Evolutionary conservation across 139 green algal genomes (phyloP), one percentile per base, ranked within the genome.

Genomic region (Micractinium sp.): DNA sequence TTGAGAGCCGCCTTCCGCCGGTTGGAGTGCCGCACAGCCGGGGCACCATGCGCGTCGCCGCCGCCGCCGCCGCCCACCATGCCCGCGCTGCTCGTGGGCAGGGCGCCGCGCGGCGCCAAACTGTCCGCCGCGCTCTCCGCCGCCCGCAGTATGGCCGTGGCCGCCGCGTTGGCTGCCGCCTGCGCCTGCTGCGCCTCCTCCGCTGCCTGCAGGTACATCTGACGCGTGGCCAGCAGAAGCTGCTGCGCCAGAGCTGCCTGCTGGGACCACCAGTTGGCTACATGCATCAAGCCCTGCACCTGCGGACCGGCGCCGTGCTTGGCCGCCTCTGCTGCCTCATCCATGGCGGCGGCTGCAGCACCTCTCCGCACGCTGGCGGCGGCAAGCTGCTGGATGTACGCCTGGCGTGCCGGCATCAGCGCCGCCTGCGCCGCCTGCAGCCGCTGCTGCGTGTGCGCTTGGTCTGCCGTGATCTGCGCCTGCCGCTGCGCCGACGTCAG

Each of bases 1-100:
- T 87, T 87, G 63, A 87, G 82, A 27, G 82, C 82, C 29, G 82
- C 82, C 82, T 87, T 87, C 38, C 82, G 82, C 16, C 82, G 61
- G 82, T 87, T 87, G 66, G 82, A 87, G 82, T 63, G 39, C n/a
- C 82, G 82, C 82, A 87, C 38, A 19, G 80, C 38, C 31, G n/a
- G 29, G 31, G 15, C 39, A 12, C 2, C 20, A 2, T 71, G 63
- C 63, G 63, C 63, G 80, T 41, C n/a, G 16, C 76, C 76, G 76
- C 15, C 76, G 25, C 76, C 18, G n/a, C n/a, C 14, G 76, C 35
- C 47, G 47, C 47, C 47, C 4, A 31, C 73, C n/a, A 22, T 18
- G n/a, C n/a, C 14, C 4, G 14, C 31, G n/a, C 73, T 79, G 73
- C 18, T 60, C 9, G 56, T 74, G 29, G 33, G 81, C 81, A 33